These are phyloP conservation scores for Crucibulum laeve DNA, from an alignment of 768 basidiomycete genomes.

Conservation along the genomic window DNA sequence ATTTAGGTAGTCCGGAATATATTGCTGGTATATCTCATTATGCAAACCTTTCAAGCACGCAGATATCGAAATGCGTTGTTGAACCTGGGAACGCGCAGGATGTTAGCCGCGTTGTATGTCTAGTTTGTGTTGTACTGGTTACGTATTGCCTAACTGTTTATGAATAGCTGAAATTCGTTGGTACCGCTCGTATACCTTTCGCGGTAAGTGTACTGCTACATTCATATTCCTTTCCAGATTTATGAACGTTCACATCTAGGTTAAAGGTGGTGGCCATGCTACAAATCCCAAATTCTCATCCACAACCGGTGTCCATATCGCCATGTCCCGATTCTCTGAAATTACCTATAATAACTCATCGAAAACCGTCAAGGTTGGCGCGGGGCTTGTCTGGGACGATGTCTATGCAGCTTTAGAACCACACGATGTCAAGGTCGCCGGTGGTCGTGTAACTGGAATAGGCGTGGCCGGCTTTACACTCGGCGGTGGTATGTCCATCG, in stretches of 20 bases:
- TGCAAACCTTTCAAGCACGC: conserved; percentile 44
- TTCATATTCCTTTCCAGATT: not conserved
- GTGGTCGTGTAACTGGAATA: conserved; percentile 53
- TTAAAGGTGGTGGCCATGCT: conserved; percentile 60
- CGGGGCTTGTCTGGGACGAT: conserved; percentile 62
- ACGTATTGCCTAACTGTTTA: not conserved
- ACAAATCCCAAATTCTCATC: conserved; percentile 56
- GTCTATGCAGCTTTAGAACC: conserved; percentile 50
- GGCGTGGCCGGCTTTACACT: conserved; percentile 59
- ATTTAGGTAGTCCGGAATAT: too few relatives aligned
- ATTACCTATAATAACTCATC: conserved; percentile 34
- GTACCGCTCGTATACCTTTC: conserved; percentile 41
- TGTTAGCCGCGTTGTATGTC: conserved; percentile 45
- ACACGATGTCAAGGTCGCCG: conserved; percentile 48
- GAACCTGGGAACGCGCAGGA: conserved; percentile 54
- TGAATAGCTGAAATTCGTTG: conserved; percentile 43
- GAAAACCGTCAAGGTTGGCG: conserved; percentile 36
- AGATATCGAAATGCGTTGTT: conserved; percentile 47
- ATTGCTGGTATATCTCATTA: conserved; percentile 42
- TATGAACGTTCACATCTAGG: conserved; percentile 23
- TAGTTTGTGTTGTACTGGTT: conserved; percentile 8
- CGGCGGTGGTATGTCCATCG: conserved; percentile 47
- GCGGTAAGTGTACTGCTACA: conserved; percentile 31
- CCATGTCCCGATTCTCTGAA: conserved; percentile 44
- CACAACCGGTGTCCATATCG: conserved; percentile 54